phyloP scores from a whole-genome alignment of 129 eudicot species.

The Artemisia tridentata region DNA sequence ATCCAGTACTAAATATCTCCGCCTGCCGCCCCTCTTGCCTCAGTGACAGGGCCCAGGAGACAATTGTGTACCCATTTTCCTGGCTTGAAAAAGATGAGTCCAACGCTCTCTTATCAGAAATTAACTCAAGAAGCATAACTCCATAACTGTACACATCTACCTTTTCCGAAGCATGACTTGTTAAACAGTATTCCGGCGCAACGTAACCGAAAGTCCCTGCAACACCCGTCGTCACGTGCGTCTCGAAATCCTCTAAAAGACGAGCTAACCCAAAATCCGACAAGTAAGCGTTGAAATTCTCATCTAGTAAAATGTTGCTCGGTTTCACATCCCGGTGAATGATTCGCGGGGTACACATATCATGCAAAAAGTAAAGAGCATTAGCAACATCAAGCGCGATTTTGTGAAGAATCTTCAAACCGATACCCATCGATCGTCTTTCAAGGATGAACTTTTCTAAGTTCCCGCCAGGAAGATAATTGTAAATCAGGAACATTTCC shows the following conservation, averaged over 20 bases:
- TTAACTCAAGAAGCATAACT: slow-evolving; percentile 51
- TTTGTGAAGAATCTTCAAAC: slow-evolving; percentile 44
- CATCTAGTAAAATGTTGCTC: slow-evolving; percentile 57
- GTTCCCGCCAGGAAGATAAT: slow-evolving; percentile 71
- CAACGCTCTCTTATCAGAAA: slow-evolving; percentile 54
- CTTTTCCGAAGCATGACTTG: slow-evolving; percentile 58
- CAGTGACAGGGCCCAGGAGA: slow-evolving; percentile 51
- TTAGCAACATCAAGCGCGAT: slow-evolving; percentile 47
- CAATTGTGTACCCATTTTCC: slow-evolving; percentile 59
- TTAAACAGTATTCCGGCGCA: slow-evolving; percentile 61
- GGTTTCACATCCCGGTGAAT: slow-evolving; percentile 65
- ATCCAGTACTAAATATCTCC: slow-evolving; percentile 45
- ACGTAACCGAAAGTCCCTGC: slow-evolving; percentile 69
- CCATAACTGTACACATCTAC: slow-evolving; percentile 62
- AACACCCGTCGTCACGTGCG: slow-evolving; percentile 59
- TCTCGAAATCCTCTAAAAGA: slow-evolving; percentile 54
- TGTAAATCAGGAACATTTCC: slow-evolving; percentile 71
- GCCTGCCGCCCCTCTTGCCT: slow-evolving; percentile 38
- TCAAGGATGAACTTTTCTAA: slow-evolving; percentile 52
- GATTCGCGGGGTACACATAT: slow-evolving; percentile 50
- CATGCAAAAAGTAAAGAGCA: slow-evolving; percentile 53
- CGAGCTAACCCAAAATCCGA: slow-evolving; percentile 63
- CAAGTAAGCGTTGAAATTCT: slow-evolving; percentile 53
- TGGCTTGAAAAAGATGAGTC: slow-evolving; percentile 54
- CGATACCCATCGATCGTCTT: slow-evolving; percentile 28